phyloP scores from a whole-genome alignment of 192 early-diverging fungal genomes.

The Physocladia obscura region DNA sequence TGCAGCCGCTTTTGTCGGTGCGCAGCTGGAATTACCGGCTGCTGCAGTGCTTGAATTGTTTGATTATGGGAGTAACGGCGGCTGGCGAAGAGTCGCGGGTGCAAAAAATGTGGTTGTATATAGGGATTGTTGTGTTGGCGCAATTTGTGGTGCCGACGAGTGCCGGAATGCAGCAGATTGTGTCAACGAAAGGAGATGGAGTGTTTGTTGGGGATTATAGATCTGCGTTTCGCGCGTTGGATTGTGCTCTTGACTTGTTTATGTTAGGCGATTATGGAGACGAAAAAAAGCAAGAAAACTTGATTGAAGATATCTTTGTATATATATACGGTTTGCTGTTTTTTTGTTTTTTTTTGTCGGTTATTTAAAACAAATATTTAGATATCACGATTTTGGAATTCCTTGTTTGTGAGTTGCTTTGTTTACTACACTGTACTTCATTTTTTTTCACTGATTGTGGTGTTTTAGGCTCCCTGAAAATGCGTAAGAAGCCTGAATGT shows the following conservation, averaged over 20 bases:
- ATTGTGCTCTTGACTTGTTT: not conserved
- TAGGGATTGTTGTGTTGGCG: not conserved
- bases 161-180: not conserved
- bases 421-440: not conserved
- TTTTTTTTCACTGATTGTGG: not conserved
- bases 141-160: not conserved
- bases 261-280: not conserved
- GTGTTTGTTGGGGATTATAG: not conserved
- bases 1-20: not conserved
- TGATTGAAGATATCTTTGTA: not conserved
- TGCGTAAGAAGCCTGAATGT: not conserved
- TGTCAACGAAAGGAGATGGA: not conserved
- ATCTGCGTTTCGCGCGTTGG: conserved; percentile 2
- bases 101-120: not conserved
- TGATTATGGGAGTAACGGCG: not conserved
- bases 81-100: not conserved
- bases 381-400: conserved; percentile 11
- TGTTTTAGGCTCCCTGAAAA: not conserved
- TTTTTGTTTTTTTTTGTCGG: conserved; percentile 4
- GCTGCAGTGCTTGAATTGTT: not conserved
- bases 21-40: not conserved
- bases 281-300: not conserved
- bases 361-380: not conserved
- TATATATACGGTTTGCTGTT: conserved; percentile 6
- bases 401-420: conserved; percentile 6